Base-by-base conservation (phyloP, 176 grass and related monocot species). In the Tuctoria greenei region DNA sequence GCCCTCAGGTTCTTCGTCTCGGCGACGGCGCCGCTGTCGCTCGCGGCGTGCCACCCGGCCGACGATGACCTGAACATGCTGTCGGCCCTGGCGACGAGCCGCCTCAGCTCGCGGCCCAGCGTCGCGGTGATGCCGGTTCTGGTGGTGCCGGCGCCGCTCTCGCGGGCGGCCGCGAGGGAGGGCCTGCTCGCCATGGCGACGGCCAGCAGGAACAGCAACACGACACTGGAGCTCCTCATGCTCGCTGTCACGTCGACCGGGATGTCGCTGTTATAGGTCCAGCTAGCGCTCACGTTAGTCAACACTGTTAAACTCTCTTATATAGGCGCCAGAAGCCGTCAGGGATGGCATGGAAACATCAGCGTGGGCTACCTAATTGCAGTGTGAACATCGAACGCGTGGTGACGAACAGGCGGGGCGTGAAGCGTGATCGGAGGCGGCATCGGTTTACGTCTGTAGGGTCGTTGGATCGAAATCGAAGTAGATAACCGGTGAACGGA, bases 331-430 rank as follows among this genome's bases (percentile, higher is more conserved):
- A 31, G 23, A 36, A 58, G 36, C 14, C 54, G 2, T 80, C 25
- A 63, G 23, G 23, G 72, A 60, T 49, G 64, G 36, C 51, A 71
- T 36, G 66, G 79, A 26, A 69, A 45, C 74, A 71, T 86, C 51
- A 67, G 73, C 86, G 76, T 95, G 92, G 76, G 37, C 76, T 23
- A 91, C 82, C 92, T 87, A 82, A 91, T 82, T 61, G 31, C 62
- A 14, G 66, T 31, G 66, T 31, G 63, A 95, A 76, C 80, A 62
- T 64, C 75, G 78, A 73, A 81, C 36, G 86, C 83, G 79, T 86
- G 88, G 67, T 60, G 35, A 43, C 51, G 50, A 66, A 59, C 67
- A 50, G 57, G 45, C 27, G 74, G 57, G 64, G 67, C 41, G 72
- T 64, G 84, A 87, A 37, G 60, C 40, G 17, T 85, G 80, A 79